phyloP scores from a whole-genome alignment of 2,329 filamentous ascomycete species.

The Beauveria medogensis region DNA sequence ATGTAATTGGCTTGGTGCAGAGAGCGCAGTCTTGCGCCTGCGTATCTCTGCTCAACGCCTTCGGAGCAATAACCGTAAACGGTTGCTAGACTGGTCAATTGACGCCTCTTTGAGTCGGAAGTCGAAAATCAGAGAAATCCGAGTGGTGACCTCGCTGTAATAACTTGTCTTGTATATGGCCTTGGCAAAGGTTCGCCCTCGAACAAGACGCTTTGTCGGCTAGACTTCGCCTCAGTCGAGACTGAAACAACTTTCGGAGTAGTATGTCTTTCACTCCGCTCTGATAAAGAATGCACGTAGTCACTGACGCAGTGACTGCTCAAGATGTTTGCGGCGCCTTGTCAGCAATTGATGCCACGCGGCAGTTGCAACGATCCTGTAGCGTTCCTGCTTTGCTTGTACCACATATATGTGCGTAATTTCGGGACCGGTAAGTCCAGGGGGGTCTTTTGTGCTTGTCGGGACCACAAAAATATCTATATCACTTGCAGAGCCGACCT shows the following conservation, averaged over 20 bases:
- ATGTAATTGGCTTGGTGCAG: not conserved
- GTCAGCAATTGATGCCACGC: not conserved
- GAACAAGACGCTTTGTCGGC: no score
- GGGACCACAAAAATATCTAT: not conserved
- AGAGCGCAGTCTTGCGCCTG: constrained; percentile 2
- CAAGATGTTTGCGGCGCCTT: no score
- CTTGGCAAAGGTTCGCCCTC: no score
- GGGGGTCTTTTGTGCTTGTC: not conserved
- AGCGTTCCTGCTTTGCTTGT: not conserved
- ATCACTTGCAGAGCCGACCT: not conserved
- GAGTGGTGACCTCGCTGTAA: no score
- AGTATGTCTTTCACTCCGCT: no score
- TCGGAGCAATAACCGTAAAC: not conserved
- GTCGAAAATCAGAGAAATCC: not conserved
- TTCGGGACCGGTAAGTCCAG: not conserved
- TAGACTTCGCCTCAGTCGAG: no score
- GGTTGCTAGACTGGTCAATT: not conserved
- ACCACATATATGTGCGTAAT: not conserved
- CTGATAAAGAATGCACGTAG: no score
- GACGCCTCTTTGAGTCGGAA: not conserved
- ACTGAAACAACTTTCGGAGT: no score
- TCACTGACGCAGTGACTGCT: no score
- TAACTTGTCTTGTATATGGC: no score
- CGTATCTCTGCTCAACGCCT: not conserved
- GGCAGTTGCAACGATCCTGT: not conserved